Percentiles rank a stretch among this genome's conserved stretches.
Evolutionary conservation across 305 asterid genomes (phyloP).

Genomic region (Plantago rigida): DNA sequence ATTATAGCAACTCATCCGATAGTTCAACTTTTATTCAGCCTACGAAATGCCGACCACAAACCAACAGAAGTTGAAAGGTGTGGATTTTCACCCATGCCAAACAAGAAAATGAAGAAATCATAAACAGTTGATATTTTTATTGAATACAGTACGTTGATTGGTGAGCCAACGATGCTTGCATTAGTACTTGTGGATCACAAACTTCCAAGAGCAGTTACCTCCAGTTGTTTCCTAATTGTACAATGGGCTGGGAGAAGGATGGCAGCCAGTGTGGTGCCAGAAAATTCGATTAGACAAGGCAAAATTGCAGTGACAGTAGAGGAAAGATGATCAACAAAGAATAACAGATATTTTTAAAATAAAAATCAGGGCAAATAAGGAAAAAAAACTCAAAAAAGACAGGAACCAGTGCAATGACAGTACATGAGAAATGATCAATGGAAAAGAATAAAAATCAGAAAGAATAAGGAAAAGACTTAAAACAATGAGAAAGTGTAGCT

Average conservation of each 20-base stretch:
- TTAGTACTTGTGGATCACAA: not conserved
- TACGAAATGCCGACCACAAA: not conserved
- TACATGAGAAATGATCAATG: too few species aligned
- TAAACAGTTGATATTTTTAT: not conserved
- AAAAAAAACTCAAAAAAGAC: too few species aligned
- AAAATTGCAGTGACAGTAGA: not conserved
- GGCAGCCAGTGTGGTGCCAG: too few species aligned
- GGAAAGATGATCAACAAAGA: too few species aligned
- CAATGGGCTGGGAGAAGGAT: not conserved
- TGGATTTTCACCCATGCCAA: not conserved
- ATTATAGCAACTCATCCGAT: constrained; percentile 4
- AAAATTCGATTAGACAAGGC: too few species aligned
- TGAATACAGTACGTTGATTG: too few species aligned
- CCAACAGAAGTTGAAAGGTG: not conserved
- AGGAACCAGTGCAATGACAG: too few species aligned
- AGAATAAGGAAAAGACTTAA: too few species aligned
- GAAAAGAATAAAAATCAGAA: too few species aligned
- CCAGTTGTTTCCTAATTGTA: not conserved
- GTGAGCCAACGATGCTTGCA: not conserved
- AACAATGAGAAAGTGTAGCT: too few species aligned
- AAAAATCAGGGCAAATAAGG: too few species aligned
- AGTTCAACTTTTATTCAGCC: constrained; percentile 6
- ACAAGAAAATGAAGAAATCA: not conserved
- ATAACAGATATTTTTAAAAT: too few species aligned
- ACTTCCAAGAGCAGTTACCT: not conserved